These are phyloP conservation scores for Paecilomyces fulvus DNA, from an alignment of 2,329 filamentous ascomycete species.

Conservation along the genomic window DNA sequence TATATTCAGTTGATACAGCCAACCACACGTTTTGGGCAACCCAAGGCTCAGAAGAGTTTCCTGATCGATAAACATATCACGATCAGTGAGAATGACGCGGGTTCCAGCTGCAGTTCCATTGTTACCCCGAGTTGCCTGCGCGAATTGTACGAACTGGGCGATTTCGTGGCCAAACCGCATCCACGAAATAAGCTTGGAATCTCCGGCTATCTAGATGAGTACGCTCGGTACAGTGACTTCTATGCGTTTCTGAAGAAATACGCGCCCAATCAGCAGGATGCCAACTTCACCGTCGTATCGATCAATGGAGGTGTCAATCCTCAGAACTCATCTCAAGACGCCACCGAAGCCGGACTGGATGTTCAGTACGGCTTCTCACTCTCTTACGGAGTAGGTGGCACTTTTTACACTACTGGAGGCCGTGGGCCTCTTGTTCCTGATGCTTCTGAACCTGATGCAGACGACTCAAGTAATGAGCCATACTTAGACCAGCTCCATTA, in stretches of 20 bases:
- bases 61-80: constrained; percentile 15
- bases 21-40: constrained; percentile 53
- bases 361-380: constrained; percentile 53
- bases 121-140: constrained; percentile 44
- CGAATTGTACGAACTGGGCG: constrained; percentile 41
- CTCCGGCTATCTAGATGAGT: constrained; percentile 43
- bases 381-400: constrained; percentile 46
- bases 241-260: constrained; percentile 48
- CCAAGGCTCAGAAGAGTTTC: constrained; percentile 34
- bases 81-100: constrained; percentile 11
- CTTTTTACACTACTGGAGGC: constrained; percentile 54
- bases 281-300: constrained; percentile 49
- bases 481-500: constrained; percentile 57
- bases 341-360: constrained; percentile 56
- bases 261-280: constrained; percentile 42
- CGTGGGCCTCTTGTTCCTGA: constrained; percentile 45
- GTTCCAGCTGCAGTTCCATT: constrained; percentile 28
- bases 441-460: constrained; percentile 29
- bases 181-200: constrained; percentile 35
- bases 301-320: constrained; percentile 50
- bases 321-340: constrained; percentile 35
- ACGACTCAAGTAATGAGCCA: constrained; percentile 52
- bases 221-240: constrained; percentile 48
- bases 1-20: constrained; percentile 58
- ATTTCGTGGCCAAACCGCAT: constrained; percentile 29